Percentiles rank a stretch among this genome's conserved stretches.
Evolutionary conservation across 208 protist species (phyloP).

Genomic region (Acanthamoeba healyi): DNA sequence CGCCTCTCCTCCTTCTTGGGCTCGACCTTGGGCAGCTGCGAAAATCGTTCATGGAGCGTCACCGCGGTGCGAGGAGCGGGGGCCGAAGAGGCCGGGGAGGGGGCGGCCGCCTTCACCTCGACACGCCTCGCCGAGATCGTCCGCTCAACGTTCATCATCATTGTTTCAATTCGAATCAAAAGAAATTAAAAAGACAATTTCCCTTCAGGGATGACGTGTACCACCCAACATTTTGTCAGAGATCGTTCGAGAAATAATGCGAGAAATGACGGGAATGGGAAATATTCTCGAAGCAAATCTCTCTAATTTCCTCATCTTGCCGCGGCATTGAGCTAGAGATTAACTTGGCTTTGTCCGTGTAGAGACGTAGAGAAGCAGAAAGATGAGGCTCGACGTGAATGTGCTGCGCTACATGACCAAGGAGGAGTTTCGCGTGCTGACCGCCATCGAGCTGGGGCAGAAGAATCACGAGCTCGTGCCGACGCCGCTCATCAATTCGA

Average conservation of each 20-base stretch:
- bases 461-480: conserved; percentile 99
- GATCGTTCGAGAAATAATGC: not conserved
- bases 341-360: not conserved
- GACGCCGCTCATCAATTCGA: conserved; percentile 94
- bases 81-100: not conserved
- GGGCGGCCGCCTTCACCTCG: not conserved
- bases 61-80: not conserved
- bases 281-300: not conserved
- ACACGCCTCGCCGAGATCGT: conserved; percentile 2
- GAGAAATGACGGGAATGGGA: not conserved
- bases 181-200: not conserved
- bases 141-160: not conserved
- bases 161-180: not conserved
- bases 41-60: conserved; percentile 29
- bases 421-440: conserved; percentile 85
- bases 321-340: not conserved
- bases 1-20: not conserved
- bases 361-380: not conserved
- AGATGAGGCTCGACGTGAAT: conserved; percentile 43
- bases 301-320: not conserved
- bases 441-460: conserved; percentile 98
- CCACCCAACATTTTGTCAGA: no score
- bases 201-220: not conserved
- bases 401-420: conserved; percentile 33
- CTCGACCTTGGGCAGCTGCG: conserved; percentile 16